Percentiles rank a stretch among this genome's conserved stretches.
These are phyloP conservation scores for Neurospora sp. DNA, from an alignment of 495 filamentous ascomycete genomes.

Conservation along the genomic window DNA sequence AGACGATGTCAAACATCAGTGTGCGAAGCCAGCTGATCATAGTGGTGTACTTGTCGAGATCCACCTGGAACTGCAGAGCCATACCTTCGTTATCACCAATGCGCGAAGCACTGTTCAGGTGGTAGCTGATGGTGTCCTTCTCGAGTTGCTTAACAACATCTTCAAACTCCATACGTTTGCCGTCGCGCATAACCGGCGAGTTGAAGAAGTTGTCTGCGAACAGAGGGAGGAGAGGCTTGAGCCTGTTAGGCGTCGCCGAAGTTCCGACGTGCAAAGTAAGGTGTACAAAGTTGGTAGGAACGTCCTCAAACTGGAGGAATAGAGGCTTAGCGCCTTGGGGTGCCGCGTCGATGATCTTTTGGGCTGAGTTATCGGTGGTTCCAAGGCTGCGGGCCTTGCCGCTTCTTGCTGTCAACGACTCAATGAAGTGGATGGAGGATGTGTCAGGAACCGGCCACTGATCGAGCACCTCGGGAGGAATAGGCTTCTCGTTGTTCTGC, in stretches of 20 bases:
- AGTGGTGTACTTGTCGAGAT: constrained; percentile 75
- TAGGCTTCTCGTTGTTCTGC: constrained; percentile 69
- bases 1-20: constrained; percentile 79
- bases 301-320: constrained; percentile 95
- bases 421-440: constrained; percentile 86
- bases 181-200: constrained; percentile 71
- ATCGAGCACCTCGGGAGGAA: constrained; percentile 65
- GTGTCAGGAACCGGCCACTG: constrained; percentile 72
- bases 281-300: constrained; percentile 81
- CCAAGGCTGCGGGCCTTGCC: constrained; percentile 68
- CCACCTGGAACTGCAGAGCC: constrained; percentile 70
- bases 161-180: constrained; percentile 75
- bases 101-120: constrained; percentile 51
- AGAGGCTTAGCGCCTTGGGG: constrained; percentile 48
- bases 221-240: constrained; percentile 71
- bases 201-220: constrained; percentile 92
- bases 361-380: constrained; percentile 53
- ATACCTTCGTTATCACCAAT: constrained; percentile 74
- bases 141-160: constrained; percentile 83
- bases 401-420: constrained; percentile 75
- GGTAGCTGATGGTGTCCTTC: constrained; percentile 78
- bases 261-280: constrained; percentile 71
- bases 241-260: constrained; percentile 55
- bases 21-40: constrained; percentile 78
- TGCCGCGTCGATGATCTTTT: constrained; percentile 66